Evolutionary conservation across 2,329 filamentous ascomycete species (phyloP), one percentile per base, ranked within the genome.

Genomic region (Sarocladium kiliense): DNA sequence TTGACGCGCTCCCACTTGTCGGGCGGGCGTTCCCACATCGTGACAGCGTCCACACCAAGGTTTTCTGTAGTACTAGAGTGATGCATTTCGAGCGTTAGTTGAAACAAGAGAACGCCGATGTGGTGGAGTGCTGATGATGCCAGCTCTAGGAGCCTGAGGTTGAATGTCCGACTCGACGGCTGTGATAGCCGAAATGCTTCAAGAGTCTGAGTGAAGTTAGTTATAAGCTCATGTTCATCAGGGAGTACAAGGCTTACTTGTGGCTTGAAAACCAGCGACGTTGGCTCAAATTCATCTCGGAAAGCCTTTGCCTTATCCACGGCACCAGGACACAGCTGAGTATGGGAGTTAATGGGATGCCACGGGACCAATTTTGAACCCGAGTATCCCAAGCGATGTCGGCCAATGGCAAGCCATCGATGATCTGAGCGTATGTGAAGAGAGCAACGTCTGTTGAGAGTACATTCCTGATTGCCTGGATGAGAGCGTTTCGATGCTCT

Each of bases 351-450:
- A 6, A 63, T 54, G 9, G 60, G 62, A 57, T 62, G 61, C 1
- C 47, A 1, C 3, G 4, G 5, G 44, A 37, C 9, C 32, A 53
- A 2, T 37, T n/a, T 10, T 47, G 39, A 45, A 0, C 32, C 41
- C 19, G 16, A 3, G 49, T 37, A n/a, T 62, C 55, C 5, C 39
- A 51, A 0, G 53, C 55, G 0, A 58, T 54, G 3, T 54, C 32
- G 1, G n/a, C 16, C 1, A 60, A 12, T 0, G 62, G 64, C 2
- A 66, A 4, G 0, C 63, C 64, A 5, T 67, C 64, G 1, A 65
- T 53, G 0, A 65, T 61, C 23, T 67, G 61, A 3, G 60, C 60
- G 39, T 59, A 65, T 9, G 60, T 63, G 0, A 11, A 3, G 7
- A 61, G 58, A 9, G 61, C 58, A 14, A 62, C 18, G 0, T 57